Conservation (phyloP, 2,329 filamentous ascomycete genomes). For the Aspergillus alliaceus region DNA sequence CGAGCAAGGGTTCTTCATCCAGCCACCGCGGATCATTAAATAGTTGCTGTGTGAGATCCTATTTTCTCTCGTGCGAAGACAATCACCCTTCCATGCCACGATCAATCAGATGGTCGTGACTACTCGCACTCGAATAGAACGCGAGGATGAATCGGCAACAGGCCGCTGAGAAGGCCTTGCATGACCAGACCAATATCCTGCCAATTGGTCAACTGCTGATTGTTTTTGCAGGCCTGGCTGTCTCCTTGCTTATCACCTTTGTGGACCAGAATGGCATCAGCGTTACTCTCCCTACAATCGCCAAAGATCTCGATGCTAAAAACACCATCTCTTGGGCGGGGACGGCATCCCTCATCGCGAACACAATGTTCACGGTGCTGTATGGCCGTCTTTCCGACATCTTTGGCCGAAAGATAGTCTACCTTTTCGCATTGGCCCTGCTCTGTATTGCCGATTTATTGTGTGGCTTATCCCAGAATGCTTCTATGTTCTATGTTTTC, state of each 20-base stretch:
- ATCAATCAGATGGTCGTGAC: not conserved
- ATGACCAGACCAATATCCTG: conserved; percentile 60
- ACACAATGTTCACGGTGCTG: conserved; percentile 64
- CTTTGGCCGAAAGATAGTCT: conserved; percentile 60
- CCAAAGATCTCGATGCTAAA: conserved; percentile 46
- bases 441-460: conserved; percentile 59
- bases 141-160: conserved; percentile 33
- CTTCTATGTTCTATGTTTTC: conserved; percentile 62
- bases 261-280: conserved; percentile 60
- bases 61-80: not conserved
- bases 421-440: conserved; percentile 54
- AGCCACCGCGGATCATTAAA: not conserved
- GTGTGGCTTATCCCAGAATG: conserved; percentile 57
- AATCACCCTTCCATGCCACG: conserved; percentile 3
- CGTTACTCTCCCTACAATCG: conserved; percentile 54
- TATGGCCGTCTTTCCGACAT: conserved; percentile 64
- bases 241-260: conserved; percentile 56
- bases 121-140: not conserved
- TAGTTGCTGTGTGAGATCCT: not conserved
- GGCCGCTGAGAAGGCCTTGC: conserved; percentile 47
- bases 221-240: conserved; percentile 54
- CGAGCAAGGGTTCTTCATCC: too few relatives aligned
- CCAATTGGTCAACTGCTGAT: conserved; percentile 47
- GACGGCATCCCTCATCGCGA: conserved; percentile 67
- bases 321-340: conserved; percentile 67